Percentiles rank a stretch among this genome's conserved stretches.
phyloP scores from a whole-genome alignment of 208 protist genomes.

The Spongospora subterranea region DNA sequence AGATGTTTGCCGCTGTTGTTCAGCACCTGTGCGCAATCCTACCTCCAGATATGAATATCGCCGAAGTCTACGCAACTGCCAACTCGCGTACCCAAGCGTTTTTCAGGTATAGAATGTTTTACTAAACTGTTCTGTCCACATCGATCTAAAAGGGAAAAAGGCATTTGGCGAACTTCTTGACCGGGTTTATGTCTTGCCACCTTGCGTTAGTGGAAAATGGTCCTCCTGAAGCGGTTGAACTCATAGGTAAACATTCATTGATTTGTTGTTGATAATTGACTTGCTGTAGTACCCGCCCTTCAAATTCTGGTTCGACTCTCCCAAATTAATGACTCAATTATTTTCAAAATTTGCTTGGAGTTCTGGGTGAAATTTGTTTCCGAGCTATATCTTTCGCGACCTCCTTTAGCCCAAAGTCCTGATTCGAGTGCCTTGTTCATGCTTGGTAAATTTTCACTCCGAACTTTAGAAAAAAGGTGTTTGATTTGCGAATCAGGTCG shows the following conservation, averaged over 20 bases:
- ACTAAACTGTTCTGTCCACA: neutral
- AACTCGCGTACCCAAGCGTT: conserved; percentile 73
- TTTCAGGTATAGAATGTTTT: neutral
- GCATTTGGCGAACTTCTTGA: conserved; percentile 87
- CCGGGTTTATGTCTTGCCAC: conserved; percentile 89
- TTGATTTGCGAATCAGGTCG: neutral
- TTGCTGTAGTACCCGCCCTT: neutral
- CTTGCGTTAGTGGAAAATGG: conserved; percentile 84
- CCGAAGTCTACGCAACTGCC: conserved; percentile 80
- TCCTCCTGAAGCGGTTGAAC: conserved; percentile 66
- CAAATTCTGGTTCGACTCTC: conserved; percentile 45
- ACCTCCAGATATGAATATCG: conserved; percentile 80
- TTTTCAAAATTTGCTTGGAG: conserved; percentile 99
- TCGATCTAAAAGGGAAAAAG: neutral
- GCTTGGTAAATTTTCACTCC: neutral
- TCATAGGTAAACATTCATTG: conserved; percentile 66
- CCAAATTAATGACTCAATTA: conserved; percentile 76
- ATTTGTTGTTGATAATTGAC: neutral
- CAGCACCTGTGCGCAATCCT: conserved; percentile 79
- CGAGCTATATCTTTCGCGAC: conserved; percentile 8
- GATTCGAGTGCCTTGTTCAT: neutral
- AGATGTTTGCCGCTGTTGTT: conserved; percentile 78
- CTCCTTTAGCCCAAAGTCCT: neutral
- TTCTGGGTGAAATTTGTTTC: conserved; percentile 88
- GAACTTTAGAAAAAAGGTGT: too few relatives aligned